These are phyloP conservation scores for Cucurbitaria berberidis DNA, from an alignment of 2,329 filamentous ascomycete genomes.

Conservation along the genomic window DNA sequence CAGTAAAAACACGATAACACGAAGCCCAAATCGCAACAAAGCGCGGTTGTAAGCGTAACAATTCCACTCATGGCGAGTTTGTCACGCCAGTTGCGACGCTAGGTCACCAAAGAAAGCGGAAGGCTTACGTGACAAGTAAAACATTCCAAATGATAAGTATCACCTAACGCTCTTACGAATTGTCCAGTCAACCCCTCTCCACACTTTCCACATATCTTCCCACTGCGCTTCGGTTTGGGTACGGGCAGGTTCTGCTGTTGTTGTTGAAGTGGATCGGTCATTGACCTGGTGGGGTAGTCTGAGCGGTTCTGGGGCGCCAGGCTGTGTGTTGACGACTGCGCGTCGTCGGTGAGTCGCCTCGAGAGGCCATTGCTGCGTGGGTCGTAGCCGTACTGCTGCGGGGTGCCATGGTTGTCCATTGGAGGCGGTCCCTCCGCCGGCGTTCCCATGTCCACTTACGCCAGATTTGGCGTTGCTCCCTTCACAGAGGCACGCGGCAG, in stretches of 20 bases:
- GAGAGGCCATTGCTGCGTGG: conserved; percentile 40
- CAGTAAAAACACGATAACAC: background rate
- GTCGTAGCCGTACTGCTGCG: conserved; percentile 38
- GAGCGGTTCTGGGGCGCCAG: conserved; percentile 31
- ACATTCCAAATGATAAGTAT: conserved; percentile 96
- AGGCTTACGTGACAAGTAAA: conserved; percentile 86
- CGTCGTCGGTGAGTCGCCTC: conserved; percentile 40
- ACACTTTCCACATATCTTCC: conserved; percentile 76
- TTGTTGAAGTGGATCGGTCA: conserved; percentile 38
- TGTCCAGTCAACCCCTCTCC: conserved; percentile 87
- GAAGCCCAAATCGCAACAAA: background rate
- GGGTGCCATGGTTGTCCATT: conserved; percentile 39
- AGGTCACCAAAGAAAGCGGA: background rate
- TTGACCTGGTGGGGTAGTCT: conserved; percentile 32
- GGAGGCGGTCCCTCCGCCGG: conserved; percentile 45
- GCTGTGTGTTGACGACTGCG: conserved; percentile 28
- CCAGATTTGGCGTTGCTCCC: conserved; percentile 26
- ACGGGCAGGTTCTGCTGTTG: conserved; percentile 27
- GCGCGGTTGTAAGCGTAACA: background rate
- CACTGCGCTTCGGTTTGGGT: conserved; percentile 41
- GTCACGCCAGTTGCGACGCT: background rate
- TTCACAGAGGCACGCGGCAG: conserved; percentile 5
- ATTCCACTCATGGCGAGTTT: background rate
- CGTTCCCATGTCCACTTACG: conserved; percentile 40
- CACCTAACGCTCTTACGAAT: conserved; percentile 91